These are phyloP conservation scores for Arthromyces matolae DNA, from an alignment of 768 basidiomycete species.

Conservation along the genomic window DNA sequence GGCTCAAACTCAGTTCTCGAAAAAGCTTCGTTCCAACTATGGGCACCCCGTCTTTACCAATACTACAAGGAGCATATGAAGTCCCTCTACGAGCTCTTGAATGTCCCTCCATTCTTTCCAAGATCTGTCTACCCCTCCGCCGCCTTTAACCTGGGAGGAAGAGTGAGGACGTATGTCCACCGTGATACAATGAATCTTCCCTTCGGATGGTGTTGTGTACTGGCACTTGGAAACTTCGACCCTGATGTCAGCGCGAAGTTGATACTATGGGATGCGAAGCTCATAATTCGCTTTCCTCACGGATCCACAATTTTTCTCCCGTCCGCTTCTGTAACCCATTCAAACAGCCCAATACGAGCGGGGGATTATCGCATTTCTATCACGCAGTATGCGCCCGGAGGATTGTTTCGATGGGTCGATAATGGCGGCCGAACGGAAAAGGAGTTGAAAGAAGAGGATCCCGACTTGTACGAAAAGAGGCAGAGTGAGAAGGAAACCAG, in stretches of 20 bases:
- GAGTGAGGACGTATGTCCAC: slow-evolving; percentile 16
- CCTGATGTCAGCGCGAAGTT: slow-evolving; percentile 27
- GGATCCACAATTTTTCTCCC: slow-evolving; percentile 28
- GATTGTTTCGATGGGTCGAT: slow-evolving; percentile 23
- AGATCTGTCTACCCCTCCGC: neutral
- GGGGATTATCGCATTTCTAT: slow-evolving; percentile 21
- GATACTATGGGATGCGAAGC: slow-evolving; percentile 20
- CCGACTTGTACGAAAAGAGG: neutral
- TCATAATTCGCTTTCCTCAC: slow-evolving; percentile 10
- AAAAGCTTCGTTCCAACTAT: neutral
- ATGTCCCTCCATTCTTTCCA: neutral
- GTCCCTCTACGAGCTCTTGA: neutral
- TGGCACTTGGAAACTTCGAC: slow-evolving; percentile 27
- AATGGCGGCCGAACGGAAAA: slow-evolving; percentile 16
- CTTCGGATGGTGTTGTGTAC: slow-evolving; percentile 29
- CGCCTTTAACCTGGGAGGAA: slow-evolving; percentile 28
- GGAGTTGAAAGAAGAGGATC: neutral
- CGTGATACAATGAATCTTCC: slow-evolving; percentile 29
- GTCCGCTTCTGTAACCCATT: slow-evolving; percentile 23
- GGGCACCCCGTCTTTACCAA: neutral
- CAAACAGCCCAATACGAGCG: slow-evolving; percentile 17
- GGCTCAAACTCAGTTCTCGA: neutral
- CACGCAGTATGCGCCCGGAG: slow-evolving; percentile 26
- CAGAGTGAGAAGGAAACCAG: neutral
- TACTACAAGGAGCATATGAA: neutral